These are phyloP conservation scores for Vitis hybrid DNA, from an alignment of 177 flowering plant genomes.

Conservation along the genomic window DNA sequence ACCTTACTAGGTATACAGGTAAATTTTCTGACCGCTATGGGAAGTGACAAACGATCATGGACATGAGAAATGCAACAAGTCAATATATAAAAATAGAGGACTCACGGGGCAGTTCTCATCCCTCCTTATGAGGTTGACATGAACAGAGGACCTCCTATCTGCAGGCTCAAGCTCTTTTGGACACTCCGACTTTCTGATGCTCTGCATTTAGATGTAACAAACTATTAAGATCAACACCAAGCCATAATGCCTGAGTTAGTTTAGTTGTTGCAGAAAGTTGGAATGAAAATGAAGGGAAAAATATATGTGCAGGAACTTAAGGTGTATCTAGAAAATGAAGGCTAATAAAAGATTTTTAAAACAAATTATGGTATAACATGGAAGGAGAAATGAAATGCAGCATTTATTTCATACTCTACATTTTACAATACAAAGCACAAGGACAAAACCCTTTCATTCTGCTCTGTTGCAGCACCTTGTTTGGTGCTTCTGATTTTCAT, in stretches of 20 bases:
- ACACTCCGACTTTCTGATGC: constrained; percentile 81
- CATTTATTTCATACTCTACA: too few relatives aligned
- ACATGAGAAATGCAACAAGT: neutral
- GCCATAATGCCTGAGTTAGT: too few relatives aligned
- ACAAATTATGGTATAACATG: too few relatives aligned
- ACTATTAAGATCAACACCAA: too few relatives aligned
- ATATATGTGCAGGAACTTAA: too few relatives aligned
- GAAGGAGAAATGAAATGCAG: too few relatives aligned
- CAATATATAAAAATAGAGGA: neutral
- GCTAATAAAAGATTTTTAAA: too few relatives aligned
- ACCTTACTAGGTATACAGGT: neutral
- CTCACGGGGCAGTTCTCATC: constrained; percentile 68
- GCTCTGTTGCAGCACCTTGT: constrained; percentile 54
- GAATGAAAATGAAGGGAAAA: too few relatives aligned
- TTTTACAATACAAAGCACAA: too few relatives aligned
- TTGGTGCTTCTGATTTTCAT: constrained; percentile 53
- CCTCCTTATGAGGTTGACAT: constrained; percentile 67
- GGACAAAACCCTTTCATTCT: too few relatives aligned
- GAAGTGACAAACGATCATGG: neutral
- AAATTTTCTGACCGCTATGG: neutral
- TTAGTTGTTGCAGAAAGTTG: too few relatives aligned
- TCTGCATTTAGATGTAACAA: constrained; percentile 47
- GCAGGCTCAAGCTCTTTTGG: constrained; percentile 86
- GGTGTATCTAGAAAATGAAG: too few relatives aligned
- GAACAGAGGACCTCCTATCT: constrained; percentile 58